Conservation (phyloP, 1,284 basidiomycete species). For the Volvariella volvacea region DNA sequence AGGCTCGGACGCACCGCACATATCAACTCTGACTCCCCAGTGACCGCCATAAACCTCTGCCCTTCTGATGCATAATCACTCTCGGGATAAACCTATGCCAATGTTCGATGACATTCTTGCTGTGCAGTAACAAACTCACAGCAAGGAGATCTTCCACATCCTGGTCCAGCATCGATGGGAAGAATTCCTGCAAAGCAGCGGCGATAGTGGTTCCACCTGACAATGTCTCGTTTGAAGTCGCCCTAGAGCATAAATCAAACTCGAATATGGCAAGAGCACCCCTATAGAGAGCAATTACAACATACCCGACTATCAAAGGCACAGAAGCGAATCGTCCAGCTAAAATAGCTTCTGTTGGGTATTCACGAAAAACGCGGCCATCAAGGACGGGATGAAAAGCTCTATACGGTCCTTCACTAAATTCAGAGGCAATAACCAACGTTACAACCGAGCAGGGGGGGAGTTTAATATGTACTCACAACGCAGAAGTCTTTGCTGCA, state of each 20-base stretch:
- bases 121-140: constrained; percentile 17
- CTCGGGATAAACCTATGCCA: constrained; percentile 21
- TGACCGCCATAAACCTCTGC: constrained; percentile 35
- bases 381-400: constrained; percentile 40
- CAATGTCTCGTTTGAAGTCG: constrained; percentile 51
- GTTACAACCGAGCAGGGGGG: no score
- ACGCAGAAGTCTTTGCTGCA: constrained; percentile 22
- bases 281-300: constrained; percentile 2
- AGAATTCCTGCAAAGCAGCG: constrained; percentile 30
- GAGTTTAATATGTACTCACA: constrained; percentile 15
- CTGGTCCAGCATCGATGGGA: constrained; percentile 33
- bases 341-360: constrained; percentile 38
- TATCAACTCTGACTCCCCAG: constrained; percentile 41
- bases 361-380: constrained; percentile 38
- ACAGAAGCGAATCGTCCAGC: constrained; percentile 38
- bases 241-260: constrained; percentile 20
- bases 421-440: constrained; percentile 22
- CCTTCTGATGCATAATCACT: constrained; percentile 30
- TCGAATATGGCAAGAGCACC: no score
- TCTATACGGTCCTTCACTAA: constrained; percentile 25
- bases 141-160: constrained; percentile 31
- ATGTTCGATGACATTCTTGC: no score
- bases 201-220: constrained; percentile 30
- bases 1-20: constrained; percentile 36
- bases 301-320: constrained; percentile 54